A percentile compares a stretch with the other conserved stretches of the same genome.
phyloP scores from a whole-genome alignment of 805 yeast species.

The Nematodospora valgi region DNA sequence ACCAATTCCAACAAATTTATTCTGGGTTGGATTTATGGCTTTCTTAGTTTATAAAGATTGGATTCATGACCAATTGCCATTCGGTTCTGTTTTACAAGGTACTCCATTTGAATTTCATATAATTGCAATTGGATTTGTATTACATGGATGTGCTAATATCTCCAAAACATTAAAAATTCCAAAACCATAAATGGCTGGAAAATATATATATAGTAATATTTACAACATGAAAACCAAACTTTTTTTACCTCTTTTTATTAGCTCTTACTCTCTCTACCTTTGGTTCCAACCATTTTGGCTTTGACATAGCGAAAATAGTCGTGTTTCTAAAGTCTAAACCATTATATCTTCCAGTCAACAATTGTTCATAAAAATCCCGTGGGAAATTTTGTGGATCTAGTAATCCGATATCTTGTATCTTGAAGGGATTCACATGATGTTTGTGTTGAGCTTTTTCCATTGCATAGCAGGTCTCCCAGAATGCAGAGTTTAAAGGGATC shows the following conservation, averaged over 20 bases:
- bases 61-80: constrained; percentile 56
- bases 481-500: constrained; percentile 30
- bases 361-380: constrained; percentile 19
- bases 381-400: constrained; percentile 38
- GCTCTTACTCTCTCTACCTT: neutral
- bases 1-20: constrained; percentile 87
- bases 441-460: constrained; percentile 27
- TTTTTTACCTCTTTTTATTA: neutral
- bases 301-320: constrained; percentile 13
- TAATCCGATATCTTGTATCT: constrained; percentile 28
- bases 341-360: constrained; percentile 25
- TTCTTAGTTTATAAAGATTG: constrained; percentile 52
- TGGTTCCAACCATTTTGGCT: constrained; percentile 11
- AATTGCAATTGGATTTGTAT: constrained; percentile 54
- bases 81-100: constrained; percentile 57
- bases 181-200: constrained; percentile 52
- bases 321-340: constrained; percentile 21
- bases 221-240: too few species aligned
- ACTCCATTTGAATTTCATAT: constrained; percentile 74
- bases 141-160: constrained; percentile 89
- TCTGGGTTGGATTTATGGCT: constrained; percentile 72
- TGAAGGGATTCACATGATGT: constrained; percentile 22
- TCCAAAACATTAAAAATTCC: constrained; percentile 90
- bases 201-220: constrained; percentile 1
- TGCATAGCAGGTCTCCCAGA: constrained; percentile 35